These are phyloP conservation scores for Trypanosoma boissoni DNA, from an alignment of 208 protist species.

Conservation along the genomic window DNA sequence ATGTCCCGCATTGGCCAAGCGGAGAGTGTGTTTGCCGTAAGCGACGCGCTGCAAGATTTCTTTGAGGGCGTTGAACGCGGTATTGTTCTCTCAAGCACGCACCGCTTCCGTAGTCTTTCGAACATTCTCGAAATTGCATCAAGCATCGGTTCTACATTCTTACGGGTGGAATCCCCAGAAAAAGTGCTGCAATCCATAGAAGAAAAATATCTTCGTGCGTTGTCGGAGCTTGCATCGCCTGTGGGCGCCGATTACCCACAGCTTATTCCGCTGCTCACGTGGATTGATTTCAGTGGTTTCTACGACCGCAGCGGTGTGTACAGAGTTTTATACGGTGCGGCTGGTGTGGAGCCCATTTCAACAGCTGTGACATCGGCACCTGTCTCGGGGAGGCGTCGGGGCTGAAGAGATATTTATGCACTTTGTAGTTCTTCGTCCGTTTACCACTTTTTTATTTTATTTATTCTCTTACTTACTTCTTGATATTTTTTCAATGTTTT, in stretches of 20 bases:
- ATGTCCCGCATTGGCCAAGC: slow-evolving; percentile 57
- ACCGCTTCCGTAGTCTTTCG: slow-evolving; percentile 70
- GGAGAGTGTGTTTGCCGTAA: slow-evolving; percentile 70
- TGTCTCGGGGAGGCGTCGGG: slow-evolving; percentile 5
- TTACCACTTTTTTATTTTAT: slow-evolving; percentile 1
- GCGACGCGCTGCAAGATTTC: slow-evolving; percentile 66
- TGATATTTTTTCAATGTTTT: slow-evolving; percentile 16
- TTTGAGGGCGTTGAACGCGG: slow-evolving; percentile 69
- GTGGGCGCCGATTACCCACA: slow-evolving; percentile 78
- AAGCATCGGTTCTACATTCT: slow-evolving; percentile 33
- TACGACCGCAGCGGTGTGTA: slow-evolving; percentile 84
- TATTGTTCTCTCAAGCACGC: slow-evolving; percentile 64
- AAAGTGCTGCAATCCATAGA: slow-evolving; percentile 49
- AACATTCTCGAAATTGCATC: slow-evolving; percentile 61
- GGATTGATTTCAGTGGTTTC: slow-evolving; percentile 85
- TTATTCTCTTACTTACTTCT: slow-evolving; percentile 6
- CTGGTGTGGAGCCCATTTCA: slow-evolving; percentile 4
- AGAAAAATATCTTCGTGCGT: slow-evolving; percentile 52
- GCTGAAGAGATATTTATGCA: background rate
- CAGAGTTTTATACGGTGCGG: slow-evolving; percentile 58
- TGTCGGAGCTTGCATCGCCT: slow-evolving; percentile 80
- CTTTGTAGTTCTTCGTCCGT: background rate
- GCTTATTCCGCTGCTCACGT: slow-evolving; percentile 79
- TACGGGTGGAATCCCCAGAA: background rate
- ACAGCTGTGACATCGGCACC: no score